Conservation (phyloP, 768 basidiomycete genomes). For the Galerina marginata region DNA sequence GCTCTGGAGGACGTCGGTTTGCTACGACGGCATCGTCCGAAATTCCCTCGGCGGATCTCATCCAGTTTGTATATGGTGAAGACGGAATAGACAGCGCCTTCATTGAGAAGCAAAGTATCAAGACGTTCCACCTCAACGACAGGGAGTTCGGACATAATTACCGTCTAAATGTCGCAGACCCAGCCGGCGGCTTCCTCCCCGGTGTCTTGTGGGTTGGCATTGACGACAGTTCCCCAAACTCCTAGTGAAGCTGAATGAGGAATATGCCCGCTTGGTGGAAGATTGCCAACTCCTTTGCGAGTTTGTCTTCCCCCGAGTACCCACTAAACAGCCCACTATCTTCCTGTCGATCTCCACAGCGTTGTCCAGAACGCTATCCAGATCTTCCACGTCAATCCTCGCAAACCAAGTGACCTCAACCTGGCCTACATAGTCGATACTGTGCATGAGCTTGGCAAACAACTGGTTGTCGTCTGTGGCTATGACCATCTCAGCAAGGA, state of each 20-base stretch:
- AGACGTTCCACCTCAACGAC: conserved; percentile 84
- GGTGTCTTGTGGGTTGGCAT: conserved; percentile 87
- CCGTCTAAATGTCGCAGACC: conserved; percentile 93
- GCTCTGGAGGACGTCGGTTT: conserved; percentile 96
- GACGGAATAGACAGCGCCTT: conserved; percentile 99
- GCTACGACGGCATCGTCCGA: conserved; percentile 85
- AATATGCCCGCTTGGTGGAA: conserved; percentile 59
- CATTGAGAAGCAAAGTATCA: conserved; percentile 94
- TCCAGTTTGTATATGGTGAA: conserved; percentile 97
- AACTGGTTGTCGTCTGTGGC: conserved; percentile 88
- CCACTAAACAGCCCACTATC: conserved; percentile 76
- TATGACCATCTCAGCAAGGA: conserved; percentile 74
- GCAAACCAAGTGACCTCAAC: conserved; percentile 92
- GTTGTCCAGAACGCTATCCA: conserved; percentile 93
- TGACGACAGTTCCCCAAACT: conserved; percentile 82
- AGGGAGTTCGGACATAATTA: conserved; percentile 89
- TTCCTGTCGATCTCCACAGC: conserved; percentile 94
- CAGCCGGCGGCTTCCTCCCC: conserved; percentile 76
- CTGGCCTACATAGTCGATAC: conserved; percentile 86
- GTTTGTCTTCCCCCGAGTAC: conserved; percentile 80
- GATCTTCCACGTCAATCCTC: conserved; percentile 95
- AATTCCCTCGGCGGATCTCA: conserved; percentile 86
- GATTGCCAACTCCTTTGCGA: conserved; percentile 80
- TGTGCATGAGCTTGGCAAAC: conserved; percentile 73
- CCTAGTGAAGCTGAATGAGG: conserved; percentile 82